Evolutionary conservation across 2,329 filamentous ascomycete species (phyloP), one percentile per base, ranked within the genome.

Genomic region (Aspergillus niger): DNA sequence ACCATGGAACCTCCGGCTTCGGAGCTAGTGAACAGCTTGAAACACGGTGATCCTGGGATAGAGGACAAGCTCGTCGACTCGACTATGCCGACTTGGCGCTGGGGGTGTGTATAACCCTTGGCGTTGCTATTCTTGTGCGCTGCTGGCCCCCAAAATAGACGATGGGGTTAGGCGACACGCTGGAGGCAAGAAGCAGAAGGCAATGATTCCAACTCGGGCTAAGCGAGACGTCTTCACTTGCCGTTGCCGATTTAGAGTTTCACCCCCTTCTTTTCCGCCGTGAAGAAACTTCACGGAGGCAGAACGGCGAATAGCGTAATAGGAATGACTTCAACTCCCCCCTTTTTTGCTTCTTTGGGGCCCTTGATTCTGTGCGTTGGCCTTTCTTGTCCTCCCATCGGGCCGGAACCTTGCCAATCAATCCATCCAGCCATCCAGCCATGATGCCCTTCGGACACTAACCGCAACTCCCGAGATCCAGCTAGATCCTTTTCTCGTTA

Each of bases 401-500:
- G 59, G 20, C 58, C 63, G 59, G 58, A 65, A 66, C 59, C 49
- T 28, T 51, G 24, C 65, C 65, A 65, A 65, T 65, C 49, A 59
- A 20, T 24, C 41, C 26, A 26, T 36, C 24, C 22, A 30, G 22
- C 36, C 50, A 43, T 32, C 28, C 28, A 52, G 17, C 17, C 11
- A 30, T 43, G 30, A n/a, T 10, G 28, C 15, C 47, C 39, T 54
- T 57, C 55, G 55, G 58, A 58, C 57, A 53, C 58, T 63, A 63
- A 56, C 50, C 36, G 51, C 32, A 36, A 20, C 15, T 43, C 38
- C 54, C 43, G 22, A 61, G 39, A 55, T 55, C 53, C 17, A 39
- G 50, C 26, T 22, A 32, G 28, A 36, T 53, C 47, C 3, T 10
- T n/a, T n/a, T 3, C 10, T 10, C 20, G 28, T 15, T 38, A 32